Conservation (phyloP, 371 early-diverging fungal species). For the Thermomucor indicae-seudaticae region DNA sequence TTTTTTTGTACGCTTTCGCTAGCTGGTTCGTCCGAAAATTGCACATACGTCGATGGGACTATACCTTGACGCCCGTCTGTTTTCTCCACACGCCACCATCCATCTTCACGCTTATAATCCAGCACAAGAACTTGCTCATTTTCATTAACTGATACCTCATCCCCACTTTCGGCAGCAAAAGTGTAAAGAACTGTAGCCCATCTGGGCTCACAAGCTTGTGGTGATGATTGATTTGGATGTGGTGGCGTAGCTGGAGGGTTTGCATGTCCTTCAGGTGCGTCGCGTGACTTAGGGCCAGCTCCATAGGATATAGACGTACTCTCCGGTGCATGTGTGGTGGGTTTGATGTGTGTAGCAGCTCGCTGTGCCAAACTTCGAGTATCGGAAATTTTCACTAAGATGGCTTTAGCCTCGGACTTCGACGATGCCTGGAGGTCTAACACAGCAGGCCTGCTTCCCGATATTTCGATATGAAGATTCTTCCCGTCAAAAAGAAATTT, state of each 20-base stretch:
- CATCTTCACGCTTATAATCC: conserved; percentile 61
- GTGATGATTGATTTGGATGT: not conserved
- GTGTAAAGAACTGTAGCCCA: conserved; percentile 73
- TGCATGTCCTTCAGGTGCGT: not conserved
- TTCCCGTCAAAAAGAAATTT: conserved; percentile 54
- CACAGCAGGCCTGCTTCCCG: conserved; percentile 42
- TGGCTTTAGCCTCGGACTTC: conserved; percentile 62
- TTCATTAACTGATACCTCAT: conserved; percentile 68
- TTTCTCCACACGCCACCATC: conserved; percentile 65
- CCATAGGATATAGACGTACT: too few relatives aligned
- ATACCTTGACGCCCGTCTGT: conserved; percentile 39
- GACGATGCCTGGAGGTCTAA: conserved; percentile 61
- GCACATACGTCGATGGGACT: conserved; percentile 53
- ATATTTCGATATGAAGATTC: conserved; percentile 54
- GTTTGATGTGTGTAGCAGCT: conserved; percentile 10
- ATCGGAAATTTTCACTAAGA: conserved; percentile 50
- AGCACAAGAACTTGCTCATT: conserved; percentile 69
- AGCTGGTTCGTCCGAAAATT: conserved; percentile 13
- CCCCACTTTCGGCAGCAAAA: conserved; percentile 68
- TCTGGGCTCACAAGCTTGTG: conserved; percentile 29
- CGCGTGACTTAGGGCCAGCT: too few relatives aligned
- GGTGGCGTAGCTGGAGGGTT: not conserved
- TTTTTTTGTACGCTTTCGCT: not conserved
- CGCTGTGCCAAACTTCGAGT: conserved; percentile 14
- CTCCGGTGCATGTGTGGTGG: not conserved